These are phyloP conservation scores for Tetracladium setigerum DNA, from an alignment of 495 filamentous ascomycete species.

Conservation along the genomic window DNA sequence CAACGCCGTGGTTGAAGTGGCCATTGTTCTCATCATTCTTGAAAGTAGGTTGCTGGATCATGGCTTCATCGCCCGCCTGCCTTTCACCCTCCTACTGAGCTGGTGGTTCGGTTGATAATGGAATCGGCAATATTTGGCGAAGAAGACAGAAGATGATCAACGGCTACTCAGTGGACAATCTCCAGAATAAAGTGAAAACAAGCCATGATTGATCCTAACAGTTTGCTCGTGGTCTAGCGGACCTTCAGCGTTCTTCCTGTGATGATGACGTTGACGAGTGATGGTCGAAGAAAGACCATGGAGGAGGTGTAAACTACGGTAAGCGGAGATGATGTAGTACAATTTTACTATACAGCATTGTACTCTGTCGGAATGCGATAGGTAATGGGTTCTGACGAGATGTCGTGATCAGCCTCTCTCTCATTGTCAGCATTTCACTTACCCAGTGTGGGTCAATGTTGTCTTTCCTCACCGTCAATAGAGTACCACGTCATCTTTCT, in stretches of 20 bases:
- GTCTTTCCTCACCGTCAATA: constrained; percentile 1
- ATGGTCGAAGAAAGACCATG: not conserved
- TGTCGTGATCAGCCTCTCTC: not conserved
- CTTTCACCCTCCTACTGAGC: not conserved
- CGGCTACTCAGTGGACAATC: not conserved
- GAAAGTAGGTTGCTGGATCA: constrained; percentile 1
- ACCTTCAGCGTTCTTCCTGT: constrained; percentile 1
- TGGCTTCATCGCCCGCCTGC: not conserved
- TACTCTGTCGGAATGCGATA: not conserved
- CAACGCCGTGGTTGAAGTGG: constrained; percentile 42
- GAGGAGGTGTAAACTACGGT: not conserved
- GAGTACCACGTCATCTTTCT: not conserved
- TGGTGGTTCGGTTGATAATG: no score
- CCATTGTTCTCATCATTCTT: constrained; percentile 38
- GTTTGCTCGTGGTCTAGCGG: not conserved
- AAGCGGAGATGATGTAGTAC: not conserved
- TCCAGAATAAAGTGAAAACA: not conserved
- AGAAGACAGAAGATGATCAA: not conserved
- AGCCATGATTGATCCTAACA: not conserved
- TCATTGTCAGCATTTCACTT: no score
- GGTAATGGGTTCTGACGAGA: not conserved
- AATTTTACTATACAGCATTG: not conserved
- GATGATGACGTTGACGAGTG: not conserved
- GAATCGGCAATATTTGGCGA: not conserved
- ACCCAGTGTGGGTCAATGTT: not conserved